A percentile compares a stretch with the other conserved stretches of the same genome.
Conservation (phyloP, 164 flowering plant genomes). For the Akebia trifoliata region DNA sequence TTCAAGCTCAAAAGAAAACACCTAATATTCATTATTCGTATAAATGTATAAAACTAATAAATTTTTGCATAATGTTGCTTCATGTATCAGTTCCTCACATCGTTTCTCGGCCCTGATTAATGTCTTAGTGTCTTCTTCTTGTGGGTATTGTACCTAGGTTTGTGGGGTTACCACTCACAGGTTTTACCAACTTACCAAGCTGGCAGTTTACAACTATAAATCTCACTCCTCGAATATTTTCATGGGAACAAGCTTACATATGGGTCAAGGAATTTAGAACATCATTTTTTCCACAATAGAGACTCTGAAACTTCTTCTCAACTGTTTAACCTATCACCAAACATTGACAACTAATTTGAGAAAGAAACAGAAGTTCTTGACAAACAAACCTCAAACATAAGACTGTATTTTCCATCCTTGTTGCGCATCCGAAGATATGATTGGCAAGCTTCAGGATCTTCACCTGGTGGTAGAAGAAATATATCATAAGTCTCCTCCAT, state of each 20-base stretch:
- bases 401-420: constrained; percentile 94
- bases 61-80: too few species aligned
- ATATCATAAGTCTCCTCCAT: constrained; percentile 89
- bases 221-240: neutral
- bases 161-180: too few species aligned
- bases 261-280: neutral
- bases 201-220: too few species aligned
- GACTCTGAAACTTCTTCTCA: neutral
- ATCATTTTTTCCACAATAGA: neutral
- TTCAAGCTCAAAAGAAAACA: neutral
- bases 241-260: neutral
- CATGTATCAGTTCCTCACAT: too few species aligned
- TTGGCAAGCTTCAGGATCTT: constrained; percentile 97
- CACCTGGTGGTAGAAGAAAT: constrained; percentile 95
- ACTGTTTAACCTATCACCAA: neutral
- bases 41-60: too few species aligned
- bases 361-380: constrained; percentile 2
- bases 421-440: constrained; percentile 96
- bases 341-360: neutral
- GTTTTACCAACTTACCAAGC: too few species aligned
- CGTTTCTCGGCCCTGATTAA: too few species aligned
- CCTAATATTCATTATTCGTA: too few species aligned
- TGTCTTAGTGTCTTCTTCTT: too few species aligned
- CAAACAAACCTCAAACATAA: constrained; percentile 90
- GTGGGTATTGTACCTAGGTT: too few species aligned